phyloP scores from a whole-genome alignment of 2,329 filamentous ascomycete genomes.

The Ophiostoma tasmaniense region DNA sequence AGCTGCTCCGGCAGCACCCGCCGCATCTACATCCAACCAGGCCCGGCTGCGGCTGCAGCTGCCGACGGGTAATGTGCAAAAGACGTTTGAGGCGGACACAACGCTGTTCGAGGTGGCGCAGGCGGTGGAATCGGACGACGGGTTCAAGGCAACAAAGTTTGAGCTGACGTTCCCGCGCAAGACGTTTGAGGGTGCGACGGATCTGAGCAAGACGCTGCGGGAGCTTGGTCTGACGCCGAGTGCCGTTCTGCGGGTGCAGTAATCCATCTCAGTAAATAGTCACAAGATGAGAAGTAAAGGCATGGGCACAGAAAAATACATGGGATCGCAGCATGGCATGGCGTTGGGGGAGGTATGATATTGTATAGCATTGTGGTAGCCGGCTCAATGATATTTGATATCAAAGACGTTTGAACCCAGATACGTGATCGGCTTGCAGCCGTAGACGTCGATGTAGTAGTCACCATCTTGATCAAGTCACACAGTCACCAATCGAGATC shows the following conservation, averaged over 20 bases:
- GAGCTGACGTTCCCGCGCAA: constrained; percentile 82
- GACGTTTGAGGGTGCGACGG: constrained; percentile 57
- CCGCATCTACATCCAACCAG: constrained; percentile 59
- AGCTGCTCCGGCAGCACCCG: constrained; percentile 41
- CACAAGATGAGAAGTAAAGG: too few relatives aligned
- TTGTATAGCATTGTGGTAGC: background rate
- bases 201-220: constrained; percentile 85
- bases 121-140: constrained; percentile 62
- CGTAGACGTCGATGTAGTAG: too few relatives aligned
- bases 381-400: background rate
- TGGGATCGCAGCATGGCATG: background rate
- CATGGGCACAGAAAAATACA: background rate
- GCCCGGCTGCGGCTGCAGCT: constrained; percentile 69
- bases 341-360: background rate
- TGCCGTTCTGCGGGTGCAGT: constrained; percentile 54
- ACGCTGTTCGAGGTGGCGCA: constrained; percentile 89
- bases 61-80: constrained; percentile 65
- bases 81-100: constrained; percentile 80
- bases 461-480: too few relatives aligned
- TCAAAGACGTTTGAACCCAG: too few relatives aligned
- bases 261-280: background rate
- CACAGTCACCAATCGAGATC: too few relatives aligned
- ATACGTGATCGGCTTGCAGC: too few relatives aligned
- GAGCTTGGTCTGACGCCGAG: constrained; percentile 86
- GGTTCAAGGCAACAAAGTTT: constrained; percentile 64